These are phyloP conservation scores for Epichloe gansuensis DNA, from an alignment of 2,329 filamentous ascomycete genomes.

Conservation along the genomic window DNA sequence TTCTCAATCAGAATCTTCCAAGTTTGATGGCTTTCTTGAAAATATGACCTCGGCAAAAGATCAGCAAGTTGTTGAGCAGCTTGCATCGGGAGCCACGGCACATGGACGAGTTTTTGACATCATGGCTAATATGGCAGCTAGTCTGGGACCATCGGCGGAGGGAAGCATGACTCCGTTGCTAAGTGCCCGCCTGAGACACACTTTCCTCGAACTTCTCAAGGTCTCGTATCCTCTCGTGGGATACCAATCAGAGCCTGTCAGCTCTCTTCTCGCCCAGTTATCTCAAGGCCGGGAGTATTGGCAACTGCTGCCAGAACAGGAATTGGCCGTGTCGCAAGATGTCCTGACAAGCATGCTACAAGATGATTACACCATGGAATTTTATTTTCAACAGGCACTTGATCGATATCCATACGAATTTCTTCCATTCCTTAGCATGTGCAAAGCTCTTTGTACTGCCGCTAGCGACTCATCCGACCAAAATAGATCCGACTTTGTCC, in stretches of 20 bases:
- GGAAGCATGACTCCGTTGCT: slow-evolving; percentile 42
- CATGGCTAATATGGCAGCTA: slow-evolving; percentile 36
- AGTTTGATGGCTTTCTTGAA: slow-evolving; percentile 46
- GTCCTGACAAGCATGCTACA: slow-evolving; percentile 22
- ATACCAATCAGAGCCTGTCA: slow-evolving; percentile 61
- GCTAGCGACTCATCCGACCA: slow-evolving; percentile 17
- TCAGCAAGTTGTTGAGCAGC: slow-evolving; percentile 35
- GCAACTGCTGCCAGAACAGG: slow-evolving; percentile 32
- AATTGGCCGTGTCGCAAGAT: slow-evolving; percentile 21
- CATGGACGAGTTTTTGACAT: slow-evolving; percentile 42
- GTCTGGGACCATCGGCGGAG: slow-evolving; percentile 31
- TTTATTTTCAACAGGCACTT: slow-evolving; percentile 55
- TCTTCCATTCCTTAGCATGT: slow-evolving; percentile 62
- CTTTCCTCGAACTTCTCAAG: slow-evolving; percentile 60
- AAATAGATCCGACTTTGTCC: slow-evolving; percentile 36
- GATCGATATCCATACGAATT: slow-evolving; percentile 80
- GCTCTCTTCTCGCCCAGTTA: slow-evolving; percentile 53
- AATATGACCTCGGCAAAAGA: slow-evolving; percentile 39
- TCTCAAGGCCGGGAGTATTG: slow-evolving; percentile 41
- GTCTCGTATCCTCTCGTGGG: slow-evolving; percentile 53
- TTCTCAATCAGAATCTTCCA: slow-evolving; percentile 48
- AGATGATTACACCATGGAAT: slow-evolving; percentile 37
- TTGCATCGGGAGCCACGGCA: slow-evolving; percentile 37
- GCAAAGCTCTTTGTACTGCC: slow-evolving; percentile 45
- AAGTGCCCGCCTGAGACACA: slow-evolving; percentile 48